A percentile compares a stretch with the other conserved stretches of the same genome.
Conservation (phyloP, 768 basidiomycete species). For the Hortiboletus flavorubellus region DNA sequence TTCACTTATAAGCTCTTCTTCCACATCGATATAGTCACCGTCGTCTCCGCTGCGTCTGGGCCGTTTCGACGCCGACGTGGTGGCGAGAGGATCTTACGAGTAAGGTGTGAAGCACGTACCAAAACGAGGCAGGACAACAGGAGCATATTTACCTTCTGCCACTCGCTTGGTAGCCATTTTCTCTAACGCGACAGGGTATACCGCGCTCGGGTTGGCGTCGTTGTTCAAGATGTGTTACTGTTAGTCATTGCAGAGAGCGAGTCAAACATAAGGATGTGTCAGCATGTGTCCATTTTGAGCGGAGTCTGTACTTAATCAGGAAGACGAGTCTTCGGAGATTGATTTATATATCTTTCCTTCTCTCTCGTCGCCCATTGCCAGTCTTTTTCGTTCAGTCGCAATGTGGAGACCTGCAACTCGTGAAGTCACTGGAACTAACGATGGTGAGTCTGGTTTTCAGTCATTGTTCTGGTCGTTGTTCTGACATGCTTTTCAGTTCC, state of each 20-base stretch:
- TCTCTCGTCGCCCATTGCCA: constrained; percentile 11
- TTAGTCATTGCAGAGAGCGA: constrained; percentile 2
- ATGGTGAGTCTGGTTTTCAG: constrained; percentile 52
- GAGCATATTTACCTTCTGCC: constrained; percentile 35
- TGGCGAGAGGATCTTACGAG: constrained; percentile 20
- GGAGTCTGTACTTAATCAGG: constrained; percentile 29
- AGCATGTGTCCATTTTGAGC: constrained; percentile 30
- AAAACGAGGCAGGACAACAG: not conserved
- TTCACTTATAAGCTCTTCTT: constrained; percentile 48
- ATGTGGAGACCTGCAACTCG: constrained; percentile 92
- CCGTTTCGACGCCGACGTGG: constrained; percentile 36
- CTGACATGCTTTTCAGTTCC: constrained; percentile 51
- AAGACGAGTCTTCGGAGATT: constrained; percentile 31
- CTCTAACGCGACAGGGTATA: not conserved
- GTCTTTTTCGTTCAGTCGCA: constrained; percentile 35
- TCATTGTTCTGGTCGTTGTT: constrained; percentile 5
- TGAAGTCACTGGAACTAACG: constrained; percentile 91
- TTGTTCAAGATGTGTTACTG: not conserved
- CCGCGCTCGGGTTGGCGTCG: not conserved
- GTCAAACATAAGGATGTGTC: constrained; percentile 20
- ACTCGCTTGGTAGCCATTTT: constrained; percentile 39
- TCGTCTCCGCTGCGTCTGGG: constrained; percentile 44
- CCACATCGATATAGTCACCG: constrained; percentile 57
- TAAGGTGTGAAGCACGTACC: not conserved
- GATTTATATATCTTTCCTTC: constrained; percentile 26